A percentile compares a stretch with the other conserved stretches of the same genome.
These are phyloP conservation scores for Blumeria graminis DNA, from an alignment of 2,329 filamentous ascomycete species.

Conservation along the genomic window DNA sequence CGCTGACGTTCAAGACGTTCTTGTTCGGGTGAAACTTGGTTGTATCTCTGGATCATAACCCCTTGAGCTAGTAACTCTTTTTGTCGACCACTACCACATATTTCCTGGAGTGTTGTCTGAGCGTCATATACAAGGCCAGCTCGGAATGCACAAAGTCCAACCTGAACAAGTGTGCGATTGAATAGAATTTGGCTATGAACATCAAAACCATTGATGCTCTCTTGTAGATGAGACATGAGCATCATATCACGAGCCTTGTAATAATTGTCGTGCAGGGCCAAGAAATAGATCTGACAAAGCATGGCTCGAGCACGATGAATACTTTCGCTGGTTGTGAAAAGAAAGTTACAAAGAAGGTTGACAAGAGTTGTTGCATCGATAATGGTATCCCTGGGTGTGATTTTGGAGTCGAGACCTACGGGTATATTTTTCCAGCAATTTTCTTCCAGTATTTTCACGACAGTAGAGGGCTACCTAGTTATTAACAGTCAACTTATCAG, in stretches of 20 bases:
- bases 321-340: slow-evolving; percentile 83
- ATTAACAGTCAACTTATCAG: slow-evolving; percentile 9
- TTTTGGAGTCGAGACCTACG: slow-evolving; percentile 43
- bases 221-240: slow-evolving; percentile 97
- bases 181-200: slow-evolving; percentile 94
- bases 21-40: slow-evolving; percentile 88
- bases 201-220: slow-evolving; percentile 91
- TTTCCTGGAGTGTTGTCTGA: slow-evolving; percentile 92
- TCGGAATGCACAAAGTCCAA: slow-evolving; percentile 94
- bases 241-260: slow-evolving; percentile 97
- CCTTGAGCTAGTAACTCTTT: slow-evolving; percentile 96
- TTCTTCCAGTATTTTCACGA: slow-evolving; percentile 82
- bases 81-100: slow-evolving; percentile 88
- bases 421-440: slow-evolving; percentile 74
- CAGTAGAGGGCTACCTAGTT: slow-evolving; percentile 45
- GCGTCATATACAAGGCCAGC: slow-evolving; percentile 92
- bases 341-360: slow-evolving; percentile 74
- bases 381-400: slow-evolving; percentile 48
- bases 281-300: slow-evolving; percentile 97
- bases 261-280: slow-evolving; percentile 92
- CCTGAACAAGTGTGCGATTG: slow-evolving; percentile 93
- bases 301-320: slow-evolving; percentile 92
- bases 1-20: slow-evolving; percentile 92
- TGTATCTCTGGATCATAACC: slow-evolving; percentile 94
- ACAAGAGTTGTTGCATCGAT: slow-evolving; percentile 54